Evolutionary conservation across 1,284 basidiomycete species (phyloP).

Genomic region (Pascua guehoae): DNA sequence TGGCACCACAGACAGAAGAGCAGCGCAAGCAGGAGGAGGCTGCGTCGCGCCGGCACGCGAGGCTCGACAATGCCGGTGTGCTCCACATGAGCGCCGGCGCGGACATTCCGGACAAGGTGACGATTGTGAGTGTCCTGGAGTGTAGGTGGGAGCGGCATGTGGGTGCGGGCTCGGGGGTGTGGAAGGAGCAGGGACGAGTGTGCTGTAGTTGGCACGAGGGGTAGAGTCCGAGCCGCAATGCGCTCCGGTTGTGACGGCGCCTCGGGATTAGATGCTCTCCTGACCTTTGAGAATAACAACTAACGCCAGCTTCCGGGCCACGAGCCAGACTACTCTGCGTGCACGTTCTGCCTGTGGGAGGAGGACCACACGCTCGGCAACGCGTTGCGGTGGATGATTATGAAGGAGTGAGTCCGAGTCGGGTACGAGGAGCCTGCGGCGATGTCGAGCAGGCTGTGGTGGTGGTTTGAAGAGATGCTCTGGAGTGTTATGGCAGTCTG

Average conservation of each 20-base stretch:
- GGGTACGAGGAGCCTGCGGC: no score
- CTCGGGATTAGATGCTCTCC: neutral
- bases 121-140: constrained; percentile 37
- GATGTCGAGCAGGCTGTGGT: no score
- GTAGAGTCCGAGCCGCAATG: no score
- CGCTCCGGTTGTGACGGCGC: no score
- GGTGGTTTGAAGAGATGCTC: no score
- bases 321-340: constrained; percentile 76
- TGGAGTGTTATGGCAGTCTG: no score
- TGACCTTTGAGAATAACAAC: neutral
- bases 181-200: no score
- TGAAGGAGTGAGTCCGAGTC: constrained; percentile 79
- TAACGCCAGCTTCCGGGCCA: constrained; percentile 60
- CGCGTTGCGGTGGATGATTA: constrained; percentile 91
- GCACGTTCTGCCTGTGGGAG: constrained; percentile 86
- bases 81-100: constrained; percentile 33
- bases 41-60: constrained; percentile 19
- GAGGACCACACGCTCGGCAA: constrained; percentile 97
- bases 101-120: constrained; percentile 41
- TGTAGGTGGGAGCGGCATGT: neutral
- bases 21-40: constrained; percentile 12
- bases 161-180: no score
- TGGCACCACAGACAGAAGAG: neutral
- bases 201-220: no score
- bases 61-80: constrained; percentile 40